These are phyloP conservation scores for Clitoria ternatea DNA, from an alignment of 306 rosid species.

Conservation along the genomic window DNA sequence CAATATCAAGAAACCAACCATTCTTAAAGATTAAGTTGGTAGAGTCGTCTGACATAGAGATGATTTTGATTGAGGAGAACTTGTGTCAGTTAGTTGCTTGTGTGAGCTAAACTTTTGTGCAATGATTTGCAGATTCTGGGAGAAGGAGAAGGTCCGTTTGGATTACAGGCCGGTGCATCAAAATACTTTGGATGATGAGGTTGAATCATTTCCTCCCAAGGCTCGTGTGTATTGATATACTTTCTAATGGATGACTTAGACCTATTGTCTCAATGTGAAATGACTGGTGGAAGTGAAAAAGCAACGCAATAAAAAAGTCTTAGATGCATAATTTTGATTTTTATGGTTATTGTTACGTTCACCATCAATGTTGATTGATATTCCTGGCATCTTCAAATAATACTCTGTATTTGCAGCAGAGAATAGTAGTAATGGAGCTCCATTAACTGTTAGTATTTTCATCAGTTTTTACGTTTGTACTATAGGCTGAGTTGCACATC, in stretches of 20 bases:
- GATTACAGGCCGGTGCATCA: constrained; percentile 93
- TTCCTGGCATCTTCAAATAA: constrained; percentile 24
- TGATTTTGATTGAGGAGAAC: background rate
- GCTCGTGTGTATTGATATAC: constrained; percentile 81
- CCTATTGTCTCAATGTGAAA: constrained; percentile 16
- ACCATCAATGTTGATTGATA: constrained; percentile 27
- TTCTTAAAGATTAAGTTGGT: background rate
- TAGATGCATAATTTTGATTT: constrained; percentile 27
- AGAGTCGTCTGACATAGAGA: background rate
- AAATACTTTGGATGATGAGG: constrained; percentile 84
- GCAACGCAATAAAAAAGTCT: constrained; percentile 29
- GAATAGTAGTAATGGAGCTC: constrained; percentile 9
- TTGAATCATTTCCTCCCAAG: constrained; percentile 90
- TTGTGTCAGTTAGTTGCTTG: background rate
- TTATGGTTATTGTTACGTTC: constrained; percentile 39
- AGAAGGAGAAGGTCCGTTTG: constrained; percentile 66
- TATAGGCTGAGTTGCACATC: background rate
- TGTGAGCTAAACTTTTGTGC: constrained; percentile 13
- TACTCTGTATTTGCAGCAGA: constrained; percentile 27
- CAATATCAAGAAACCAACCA: background rate
- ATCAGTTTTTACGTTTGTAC: background rate
- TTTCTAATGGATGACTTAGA: constrained; percentile 4
- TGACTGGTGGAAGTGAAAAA: constrained; percentile 18
- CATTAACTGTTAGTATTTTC: background rate
- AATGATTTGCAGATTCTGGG: constrained; percentile 74